A percentile compares a stretch with the other conserved stretches of the same genome.
Conservation (phyloP, 345 rosid genomes). For the Eucalyptus regnans region DNA sequence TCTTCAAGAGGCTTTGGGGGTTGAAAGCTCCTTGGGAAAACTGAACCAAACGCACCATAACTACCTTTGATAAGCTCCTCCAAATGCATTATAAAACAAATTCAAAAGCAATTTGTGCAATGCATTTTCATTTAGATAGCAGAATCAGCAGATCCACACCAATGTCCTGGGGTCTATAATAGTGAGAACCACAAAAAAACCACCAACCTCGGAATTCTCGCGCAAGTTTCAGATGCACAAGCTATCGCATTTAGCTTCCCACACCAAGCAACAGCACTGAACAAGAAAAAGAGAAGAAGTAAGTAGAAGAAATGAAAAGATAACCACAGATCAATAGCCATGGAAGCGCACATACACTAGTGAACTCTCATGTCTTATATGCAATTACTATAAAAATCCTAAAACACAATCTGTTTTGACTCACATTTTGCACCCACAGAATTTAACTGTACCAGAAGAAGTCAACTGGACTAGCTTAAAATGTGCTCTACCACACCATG, state of each 20-base stretch:
- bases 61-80: neutral
- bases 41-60: too few species aligned
- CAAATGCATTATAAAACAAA: neutral
- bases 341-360: neutral
- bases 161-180: neutral
- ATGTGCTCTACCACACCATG: neutral
- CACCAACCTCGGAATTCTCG: constrained; percentile 83
- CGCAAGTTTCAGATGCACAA: constrained; percentile 98
- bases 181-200: neutral
- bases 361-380: neutral
- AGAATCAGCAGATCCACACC: neutral
- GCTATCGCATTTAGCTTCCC: constrained; percentile 99
- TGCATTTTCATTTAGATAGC: neutral
- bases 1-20: too few species aligned
- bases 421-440: neutral
- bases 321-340: neutral
- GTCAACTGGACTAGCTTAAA: neutral
- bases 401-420: neutral
- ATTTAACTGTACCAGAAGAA: neutral
- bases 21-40: too few species aligned
- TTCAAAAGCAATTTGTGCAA: neutral
- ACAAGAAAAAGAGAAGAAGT: neutral
- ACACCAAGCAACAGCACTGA: constrained; percentile 98
- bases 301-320: neutral
- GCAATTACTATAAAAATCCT: neutral